Evolutionary conservation across 2,329 filamentous ascomycete genomes (phyloP).

Genomic region (Penicillium freii): DNA sequence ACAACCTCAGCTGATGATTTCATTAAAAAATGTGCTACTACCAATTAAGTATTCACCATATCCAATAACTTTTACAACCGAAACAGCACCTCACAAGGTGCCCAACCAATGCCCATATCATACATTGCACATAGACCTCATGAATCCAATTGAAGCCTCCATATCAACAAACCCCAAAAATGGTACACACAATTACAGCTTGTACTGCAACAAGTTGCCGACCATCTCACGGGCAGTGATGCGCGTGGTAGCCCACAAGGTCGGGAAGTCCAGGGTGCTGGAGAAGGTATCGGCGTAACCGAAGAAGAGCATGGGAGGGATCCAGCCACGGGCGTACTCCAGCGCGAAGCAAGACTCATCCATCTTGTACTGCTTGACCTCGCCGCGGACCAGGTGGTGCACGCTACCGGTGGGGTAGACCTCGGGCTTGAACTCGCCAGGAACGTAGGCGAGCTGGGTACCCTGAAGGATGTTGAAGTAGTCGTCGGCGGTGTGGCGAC

Average conservation of each 20-base stretch:
- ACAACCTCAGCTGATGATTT: background rate
- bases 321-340: slow-evolving; percentile 65
- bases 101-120: background rate
- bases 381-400: slow-evolving; percentile 54
- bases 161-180: background rate
- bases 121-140: slow-evolving; percentile 10
- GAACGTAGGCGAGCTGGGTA: slow-evolving; percentile 40
- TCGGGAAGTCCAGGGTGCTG: slow-evolving; percentile 81
- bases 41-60: background rate
- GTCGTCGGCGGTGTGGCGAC: slow-evolving; percentile 87
- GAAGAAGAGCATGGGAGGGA: slow-evolving; percentile 89
- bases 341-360: slow-evolving; percentile 39
- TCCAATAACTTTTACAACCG: slow-evolving; percentile 1
- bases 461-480: slow-evolving; percentile 81
- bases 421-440: slow-evolving; percentile 40
- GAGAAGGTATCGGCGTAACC: slow-evolving; percentile 78
- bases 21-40: slow-evolving; percentile 1
- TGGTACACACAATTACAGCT: slow-evolving; percentile 56
- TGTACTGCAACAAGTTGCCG: slow-evolving; percentile 65
- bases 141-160: background rate
- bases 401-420: slow-evolving; percentile 40
- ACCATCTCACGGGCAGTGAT: slow-evolving; percentile 77
- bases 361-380: slow-evolving; percentile 69
- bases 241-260: slow-evolving; percentile 72
- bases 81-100: background rate